Evolutionary conservation across 352 stramenopile species (phyloP), one percentile per base, ranked within the genome.

Genomic region (Pythium biforme): DNA sequence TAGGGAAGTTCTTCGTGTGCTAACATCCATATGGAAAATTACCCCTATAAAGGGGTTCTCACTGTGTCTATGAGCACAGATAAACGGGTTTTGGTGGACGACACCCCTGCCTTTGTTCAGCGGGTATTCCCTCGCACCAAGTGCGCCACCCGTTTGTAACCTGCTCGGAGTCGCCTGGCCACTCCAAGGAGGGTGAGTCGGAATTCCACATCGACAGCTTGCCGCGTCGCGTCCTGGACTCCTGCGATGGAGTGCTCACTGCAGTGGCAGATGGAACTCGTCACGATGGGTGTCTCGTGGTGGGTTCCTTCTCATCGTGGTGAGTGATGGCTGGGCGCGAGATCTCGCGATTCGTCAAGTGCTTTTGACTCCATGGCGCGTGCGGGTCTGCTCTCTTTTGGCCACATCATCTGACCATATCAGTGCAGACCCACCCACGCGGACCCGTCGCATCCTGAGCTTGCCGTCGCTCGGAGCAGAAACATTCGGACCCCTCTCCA

Each of bases 111-210:
- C 33, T 49, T 8, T 58, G 58, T 33, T 4, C 48, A 34, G 19
- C 4, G 40, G 19, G 31, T 37, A 25, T 68, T 57, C 40, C 48
- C 52, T 62, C n/a, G 46, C 52, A 48, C 52, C 54, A 62, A 54
- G 56, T 68, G 55, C 60, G 60, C 39, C 60, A 68, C 22, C 60
- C 60, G 50, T 68, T 45, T 68, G 60, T 68, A 68, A 68, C 46
- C 37, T 57, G 27, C 34, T 52, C 40, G 6, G 37, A 52, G 11
- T 37, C 6, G 11, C 7, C 29, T 54, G 41, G 45, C 34, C 39
- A 50, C 27, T 15, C 29, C 51, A 47, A 20, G n/a, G 29, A 19
- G 17, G 25, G 12, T 40, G 25, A 40, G 17, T 10, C 46, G 8
- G 27, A 41, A 14, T 55, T 55, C 48, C 48, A 41, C 48, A 15